A percentile compares a stretch with the other conserved stretches of the same genome.
phyloP scores from a whole-genome alignment of 2,329 filamentous ascomycete species.

The Macroventuria anomochaeta region DNA sequence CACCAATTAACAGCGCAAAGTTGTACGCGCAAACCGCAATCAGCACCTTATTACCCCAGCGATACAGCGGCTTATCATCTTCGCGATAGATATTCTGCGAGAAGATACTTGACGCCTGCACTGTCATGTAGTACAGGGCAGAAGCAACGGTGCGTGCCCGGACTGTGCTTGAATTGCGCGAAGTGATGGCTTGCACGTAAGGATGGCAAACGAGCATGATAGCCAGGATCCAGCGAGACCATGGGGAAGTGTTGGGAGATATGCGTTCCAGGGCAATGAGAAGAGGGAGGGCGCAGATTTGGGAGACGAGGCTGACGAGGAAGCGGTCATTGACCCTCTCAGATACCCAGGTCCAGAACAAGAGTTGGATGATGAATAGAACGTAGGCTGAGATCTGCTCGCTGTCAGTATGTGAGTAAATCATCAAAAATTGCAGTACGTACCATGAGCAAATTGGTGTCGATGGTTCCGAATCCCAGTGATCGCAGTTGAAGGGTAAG shows the following conservation, averaged over 20 bases:
- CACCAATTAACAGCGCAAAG: conserved; percentile 58
- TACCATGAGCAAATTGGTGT: conserved; percentile 49
- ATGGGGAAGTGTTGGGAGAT: conserved; percentile 39
- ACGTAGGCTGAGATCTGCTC: conserved; percentile 53
- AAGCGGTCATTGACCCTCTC: conserved; percentile 61
- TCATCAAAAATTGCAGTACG: background rate
- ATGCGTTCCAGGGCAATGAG: conserved; percentile 48
- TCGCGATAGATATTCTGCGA: conserved; percentile 59
- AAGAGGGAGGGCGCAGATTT: conserved; percentile 50
- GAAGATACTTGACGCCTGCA: conserved; percentile 44
- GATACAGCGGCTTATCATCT: conserved; percentile 59
- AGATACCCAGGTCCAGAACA: conserved; percentile 59
- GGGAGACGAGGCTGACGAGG: conserved; percentile 52
- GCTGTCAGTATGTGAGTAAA: background rate
- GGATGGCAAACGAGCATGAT: conserved; percentile 53
- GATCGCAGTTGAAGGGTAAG: conserved; percentile 46
- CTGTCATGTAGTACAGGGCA: conserved; percentile 53
- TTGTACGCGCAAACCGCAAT: conserved; percentile 59
- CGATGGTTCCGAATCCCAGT: conserved; percentile 46
- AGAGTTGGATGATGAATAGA: conserved; percentile 56
- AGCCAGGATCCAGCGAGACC: conserved; percentile 49
- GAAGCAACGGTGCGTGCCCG: conserved; percentile 53
- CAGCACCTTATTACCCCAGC: conserved; percentile 61
- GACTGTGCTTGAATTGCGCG: conserved; percentile 52
- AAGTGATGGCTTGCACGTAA: conserved; percentile 53